Base-by-base conservation (phyloP, 306 rosid species). In the Prunus kanzakura region DNA sequence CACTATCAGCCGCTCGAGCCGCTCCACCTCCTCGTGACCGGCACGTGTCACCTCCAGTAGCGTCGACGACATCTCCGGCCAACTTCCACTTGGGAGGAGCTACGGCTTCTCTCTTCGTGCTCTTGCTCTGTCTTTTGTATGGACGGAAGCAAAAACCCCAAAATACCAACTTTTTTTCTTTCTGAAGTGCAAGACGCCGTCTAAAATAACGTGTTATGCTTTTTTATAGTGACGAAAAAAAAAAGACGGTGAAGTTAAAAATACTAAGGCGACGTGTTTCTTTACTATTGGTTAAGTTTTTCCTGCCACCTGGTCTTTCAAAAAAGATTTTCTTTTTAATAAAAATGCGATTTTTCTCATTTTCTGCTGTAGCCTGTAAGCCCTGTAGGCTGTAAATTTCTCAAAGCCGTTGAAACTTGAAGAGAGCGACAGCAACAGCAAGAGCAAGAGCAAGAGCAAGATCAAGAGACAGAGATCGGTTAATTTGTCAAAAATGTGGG, bases 1-100 rank as follows among this genome's bases (percentile, higher is more conserved):
- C 84, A 92, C 97, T 67, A 89, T 84, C 67, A 89, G 81, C 45
- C 98, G 86, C 91, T 95, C 99, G 43, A 90, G 22, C 56, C 99
- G 85, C 89, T 92, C 99, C 23, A 89, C 99, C 76, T 95, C 97
- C 91, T 95, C 99, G 81, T 95, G 97, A 10, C 92, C 84, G 1
- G 93, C 86, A 51, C 98, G 91, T 50, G 97, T 95, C 81, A 88
- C 90, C 83, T 95, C 98, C 76, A 95, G 91, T 51, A 95, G 85
- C 73, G 98, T 95, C 81, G 98, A 95, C 80, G 97, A 95, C 98
- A 95, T 93, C 73, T 57, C 87, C 81, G 41, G 56, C 81, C 14
- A 52, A 18, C 60, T 1, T 35, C 64, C 14, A 23, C 62, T 52
- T 43, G 32, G 41, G 43, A 46, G 11, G 9, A 15, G 49, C 74